phyloP scores from a whole-genome alignment of 106 monocot genomes.

The Alisma plantagoaquatica region DNA sequence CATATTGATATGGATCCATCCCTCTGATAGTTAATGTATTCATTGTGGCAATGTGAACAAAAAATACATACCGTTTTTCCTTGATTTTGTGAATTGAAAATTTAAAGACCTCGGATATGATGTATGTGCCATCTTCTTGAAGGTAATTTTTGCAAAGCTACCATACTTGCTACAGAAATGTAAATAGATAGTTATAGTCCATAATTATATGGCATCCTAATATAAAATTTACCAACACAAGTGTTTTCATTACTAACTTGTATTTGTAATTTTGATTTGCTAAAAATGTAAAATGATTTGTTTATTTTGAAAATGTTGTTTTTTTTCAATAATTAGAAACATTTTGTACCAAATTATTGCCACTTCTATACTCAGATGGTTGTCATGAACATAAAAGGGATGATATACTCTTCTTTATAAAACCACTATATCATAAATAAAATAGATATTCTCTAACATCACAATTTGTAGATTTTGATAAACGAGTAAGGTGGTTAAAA shows the following conservation, averaged over 20 bases:
- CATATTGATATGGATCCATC: slow-evolving; percentile 13
- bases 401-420: slow-evolving; percentile 26
- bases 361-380: no score
- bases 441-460: no score
- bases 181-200: neutral
- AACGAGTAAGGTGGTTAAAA: no score
- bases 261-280: slow-evolving; percentile 23
- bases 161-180: slow-evolving; percentile 23
- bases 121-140: slow-evolving; percentile 5
- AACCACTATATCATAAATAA: no score
- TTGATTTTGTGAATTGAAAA: no score
- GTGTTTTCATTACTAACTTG: slow-evolving; percentile 11
- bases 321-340: slow-evolving; percentile 29
- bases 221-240: neutral
- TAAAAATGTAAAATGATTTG: slow-evolving; percentile 33
- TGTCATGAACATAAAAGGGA: no score
- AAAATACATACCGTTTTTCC: no score
- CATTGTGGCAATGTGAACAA: no score
- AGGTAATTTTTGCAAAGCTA: slow-evolving; percentile 28
- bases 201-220: neutral
- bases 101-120: no score
- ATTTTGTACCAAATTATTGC: slow-evolving; percentile 16
- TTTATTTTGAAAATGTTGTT: slow-evolving; percentile 20
- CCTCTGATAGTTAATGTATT: no score
- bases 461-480: no score